A percentile compares a stretch with the other conserved stretches of the same genome.
Evolutionary conservation across 495 filamentous ascomycete genomes (phyloP).

Genomic region (Tuber melanosporum): DNA sequence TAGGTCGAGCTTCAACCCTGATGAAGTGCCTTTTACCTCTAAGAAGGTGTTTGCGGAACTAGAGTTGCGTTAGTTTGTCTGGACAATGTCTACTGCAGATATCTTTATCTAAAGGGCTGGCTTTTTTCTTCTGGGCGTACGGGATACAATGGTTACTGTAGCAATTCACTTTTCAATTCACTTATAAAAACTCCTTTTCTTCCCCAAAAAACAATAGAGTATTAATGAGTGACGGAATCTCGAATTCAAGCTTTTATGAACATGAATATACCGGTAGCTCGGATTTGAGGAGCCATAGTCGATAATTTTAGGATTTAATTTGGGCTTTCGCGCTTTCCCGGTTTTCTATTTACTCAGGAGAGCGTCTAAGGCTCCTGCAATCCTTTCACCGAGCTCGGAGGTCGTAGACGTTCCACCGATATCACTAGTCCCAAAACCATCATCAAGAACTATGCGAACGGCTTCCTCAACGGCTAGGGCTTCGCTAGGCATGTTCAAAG

Average conservation of each 20-base stretch:
- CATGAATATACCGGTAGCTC: background rate
- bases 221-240: background rate
- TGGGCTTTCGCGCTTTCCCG: background rate
- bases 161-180: background rate
- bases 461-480: slow-evolving; percentile 72
- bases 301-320: background rate
- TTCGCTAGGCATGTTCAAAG: slow-evolving; percentile 65
- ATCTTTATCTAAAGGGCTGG: background rate
- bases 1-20: slow-evolving; percentile 28
- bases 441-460: slow-evolving; percentile 68
- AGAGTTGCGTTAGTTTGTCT: slow-evolving; percentile 27
- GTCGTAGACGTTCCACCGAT: slow-evolving; percentile 68
- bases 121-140: background rate
- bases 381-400: slow-evolving; percentile 72
- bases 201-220: background rate
- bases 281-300: background rate
- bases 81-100: background rate
- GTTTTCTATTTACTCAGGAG: slow-evolving; percentile 38
- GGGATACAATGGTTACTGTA: background rate
- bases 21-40: slow-evolving; percentile 36
- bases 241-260: background rate
- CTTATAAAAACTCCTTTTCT: background rate
- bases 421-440: slow-evolving; percentile 67
- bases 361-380: slow-evolving; percentile 61
- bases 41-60: slow-evolving; percentile 35